Base-by-base conservation (phyloP, 306 rosid genomes). In the Comarum palustre region DNA sequence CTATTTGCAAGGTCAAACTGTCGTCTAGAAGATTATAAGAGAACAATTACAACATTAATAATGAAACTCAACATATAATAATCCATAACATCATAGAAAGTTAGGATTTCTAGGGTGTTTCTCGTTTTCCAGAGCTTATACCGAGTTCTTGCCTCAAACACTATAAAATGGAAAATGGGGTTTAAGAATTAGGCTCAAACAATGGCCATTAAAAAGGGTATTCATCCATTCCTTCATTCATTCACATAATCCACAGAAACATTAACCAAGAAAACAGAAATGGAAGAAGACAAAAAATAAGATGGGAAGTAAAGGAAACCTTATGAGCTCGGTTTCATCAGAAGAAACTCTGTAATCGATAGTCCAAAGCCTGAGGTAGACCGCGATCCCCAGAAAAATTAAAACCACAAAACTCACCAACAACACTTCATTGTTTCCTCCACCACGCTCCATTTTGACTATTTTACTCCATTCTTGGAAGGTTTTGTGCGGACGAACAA, bases 1-100 rank as follows among this genome's bases (percentile, higher is more conserved):
- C 85, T 77, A 63, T 80, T 88, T 31, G 97, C 96, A 67, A 89
- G 82, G 82, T 89, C 93, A 78, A 89, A 92, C 76, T 90, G 91
- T 65, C 79, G 73, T 77, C 98, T 92, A 71, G 81, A 67, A 29
- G 32, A 36, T 63, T 38, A 77, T 12, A 51, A 77, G 45, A 43
- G 11, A 39, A 24, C 3, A 8, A 9, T 58, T 25, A 71, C 42
- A 50, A 15, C 67, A 63, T 22, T 43, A 64, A 55, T 5, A 11
- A n/a, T 0, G 20, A 39, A 11, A 58, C n/a, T 22, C 62, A 0
- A 54, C 45, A 6, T 59, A 58, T 29, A 16, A 58, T 27, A 4
- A 58, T 57, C 19, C 63, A 57, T 50, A 20, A 20, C 58, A 52
- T 9, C 58, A 52, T 22, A 71, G 15, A 36, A 20, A 39, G 14